Percentiles rank a stretch among this genome's conserved stretches.
Conservation (phyloP, 345 rosid genomes). For the Eucalyptus curtisii region DNA sequence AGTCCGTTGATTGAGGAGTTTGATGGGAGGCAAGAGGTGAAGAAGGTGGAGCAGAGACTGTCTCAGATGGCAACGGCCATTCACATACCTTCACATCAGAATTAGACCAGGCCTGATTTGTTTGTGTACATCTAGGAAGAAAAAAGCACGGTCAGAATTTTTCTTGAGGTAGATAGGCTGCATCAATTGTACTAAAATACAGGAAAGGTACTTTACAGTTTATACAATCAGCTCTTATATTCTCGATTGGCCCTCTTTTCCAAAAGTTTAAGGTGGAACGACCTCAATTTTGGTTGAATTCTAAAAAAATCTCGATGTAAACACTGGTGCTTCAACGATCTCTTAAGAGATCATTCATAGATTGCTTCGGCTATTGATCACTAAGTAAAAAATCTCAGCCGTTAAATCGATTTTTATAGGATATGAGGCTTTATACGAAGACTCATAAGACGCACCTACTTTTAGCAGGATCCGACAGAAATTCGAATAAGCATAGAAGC, state of each 20-base stretch:
- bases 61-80: not conserved
- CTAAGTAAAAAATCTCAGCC: not conserved
- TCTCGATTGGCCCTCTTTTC: not conserved
- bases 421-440: not conserved
- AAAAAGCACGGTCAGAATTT: not conserved
- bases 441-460: not conserved
- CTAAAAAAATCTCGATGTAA: not conserved
- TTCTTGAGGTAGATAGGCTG: not conserved
- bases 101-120: not conserved
- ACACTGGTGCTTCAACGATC: not conserved
- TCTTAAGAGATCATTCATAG: not conserved
- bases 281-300: not conserved
- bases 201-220: not conserved
- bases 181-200: not conserved
- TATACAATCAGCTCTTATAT: not conserved
- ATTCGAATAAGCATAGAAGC: not conserved
- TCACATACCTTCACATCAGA: not conserved
- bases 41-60: not conserved
- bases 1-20: conserved; percentile 15
- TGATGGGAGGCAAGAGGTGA: not conserved
- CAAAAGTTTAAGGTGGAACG: not conserved
- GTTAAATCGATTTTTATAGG: not conserved
- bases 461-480: not conserved
- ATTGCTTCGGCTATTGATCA: not conserved
- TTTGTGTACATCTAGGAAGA: not conserved